A percentile compares a stretch with the other conserved stretches of the same genome.
These are phyloP conservation scores for Penicillium pancosmium DNA, from an alignment of 495 filamentous ascomycete genomes.

Conservation along the genomic window DNA sequence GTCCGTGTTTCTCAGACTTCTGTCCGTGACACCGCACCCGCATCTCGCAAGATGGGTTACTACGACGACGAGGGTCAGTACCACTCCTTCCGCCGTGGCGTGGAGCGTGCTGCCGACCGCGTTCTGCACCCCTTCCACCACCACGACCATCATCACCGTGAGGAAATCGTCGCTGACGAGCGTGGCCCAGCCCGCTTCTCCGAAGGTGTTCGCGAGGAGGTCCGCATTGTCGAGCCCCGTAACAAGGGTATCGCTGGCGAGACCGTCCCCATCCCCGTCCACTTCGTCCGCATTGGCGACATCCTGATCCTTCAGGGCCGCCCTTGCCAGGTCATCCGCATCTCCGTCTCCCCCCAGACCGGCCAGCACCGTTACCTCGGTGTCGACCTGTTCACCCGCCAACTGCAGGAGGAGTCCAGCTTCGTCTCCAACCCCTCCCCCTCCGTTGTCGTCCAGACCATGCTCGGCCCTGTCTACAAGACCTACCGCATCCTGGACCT, in stretches of 20 bases:
- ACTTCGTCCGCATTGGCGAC: slow-evolving; percentile 98
- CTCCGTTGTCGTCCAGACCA: slow-evolving; percentile 97
- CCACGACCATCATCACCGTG: slow-evolving; percentile 58
- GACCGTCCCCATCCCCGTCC: slow-evolving; percentile 97
- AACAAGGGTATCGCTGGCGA: slow-evolving; percentile 58
- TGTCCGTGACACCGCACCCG: slow-evolving; percentile 35
- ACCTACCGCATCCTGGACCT: slow-evolving; percentile 99
- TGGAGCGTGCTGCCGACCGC: slow-evolving; percentile 82
- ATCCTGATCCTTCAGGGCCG: slow-evolving; percentile 98
- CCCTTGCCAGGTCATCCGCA: slow-evolving; percentile 99
- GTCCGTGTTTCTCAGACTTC: slow-evolving; percentile 42
- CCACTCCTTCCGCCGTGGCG: slow-evolving; percentile 88
- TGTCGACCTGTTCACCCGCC: slow-evolving; percentile 99
- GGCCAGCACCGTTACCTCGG: slow-evolving; percentile 99
- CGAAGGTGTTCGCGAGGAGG: slow-evolving; percentile 49
- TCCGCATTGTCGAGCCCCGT: slow-evolving; percentile 58
- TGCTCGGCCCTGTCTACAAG: slow-evolving; percentile 99
- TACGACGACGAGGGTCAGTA: slow-evolving; percentile 98
- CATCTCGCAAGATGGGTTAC: slow-evolving; percentile 87
- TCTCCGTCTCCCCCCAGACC: slow-evolving; percentile 96
- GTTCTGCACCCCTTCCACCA: slow-evolving; percentile 72
- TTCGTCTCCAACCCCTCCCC: slow-evolving; percentile 97
- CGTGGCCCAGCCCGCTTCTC: slow-evolving; percentile 42
- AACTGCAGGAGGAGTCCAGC: slow-evolving; percentile 97
- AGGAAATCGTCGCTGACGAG: slow-evolving; percentile 58